Conservation (phyloP, 2,329 filamentous ascomycete genomes). For the Fusarium anguioides region DNA sequence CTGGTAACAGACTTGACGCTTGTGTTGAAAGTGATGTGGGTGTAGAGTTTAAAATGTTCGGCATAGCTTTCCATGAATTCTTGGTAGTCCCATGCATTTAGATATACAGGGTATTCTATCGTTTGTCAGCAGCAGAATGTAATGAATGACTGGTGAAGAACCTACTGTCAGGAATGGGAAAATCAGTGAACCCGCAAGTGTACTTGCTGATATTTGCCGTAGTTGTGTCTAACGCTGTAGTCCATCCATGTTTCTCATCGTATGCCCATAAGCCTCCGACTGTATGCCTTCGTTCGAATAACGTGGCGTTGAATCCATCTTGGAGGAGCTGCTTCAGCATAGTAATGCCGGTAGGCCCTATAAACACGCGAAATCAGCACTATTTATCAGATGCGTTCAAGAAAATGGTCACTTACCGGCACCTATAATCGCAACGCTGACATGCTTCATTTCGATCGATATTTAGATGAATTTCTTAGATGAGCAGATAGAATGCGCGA, state of each 20-base stretch:
- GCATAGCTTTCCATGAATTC: constrained; percentile 28
- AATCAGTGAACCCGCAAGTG: constrained; percentile 26
- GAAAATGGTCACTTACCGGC: neutral
- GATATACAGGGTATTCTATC: constrained; percentile 12
- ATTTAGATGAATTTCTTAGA: accelerated
- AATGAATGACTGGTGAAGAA: accelerated
- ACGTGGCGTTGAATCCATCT: constrained; percentile 9
- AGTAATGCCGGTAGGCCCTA: constrained; percentile 23
- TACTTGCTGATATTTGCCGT: constrained; percentile 29
- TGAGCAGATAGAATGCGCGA: accelerated
- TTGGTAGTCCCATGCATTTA: constrained; percentile 14
- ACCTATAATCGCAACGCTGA: constrained; percentile 1
- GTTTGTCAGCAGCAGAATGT: accelerated
- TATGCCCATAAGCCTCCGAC: constrained; percentile 21
- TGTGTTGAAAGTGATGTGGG: constrained; percentile 8
- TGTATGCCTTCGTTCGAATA: constrained; percentile 7
- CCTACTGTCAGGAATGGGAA: constrained; percentile 27
- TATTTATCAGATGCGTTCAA: accelerated
- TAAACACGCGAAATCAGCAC: accelerated
- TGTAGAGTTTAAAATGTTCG: neutral
- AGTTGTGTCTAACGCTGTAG: neutral
- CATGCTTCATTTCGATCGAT: neutral
- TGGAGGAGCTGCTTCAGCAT: constrained; percentile 28
- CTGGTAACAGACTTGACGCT: neutral
- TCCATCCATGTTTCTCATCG: constrained; percentile 15